phyloP scores from a whole-genome alignment of 2,329 filamentous ascomycete genomes.

The Chaetomium sp. region DNA sequence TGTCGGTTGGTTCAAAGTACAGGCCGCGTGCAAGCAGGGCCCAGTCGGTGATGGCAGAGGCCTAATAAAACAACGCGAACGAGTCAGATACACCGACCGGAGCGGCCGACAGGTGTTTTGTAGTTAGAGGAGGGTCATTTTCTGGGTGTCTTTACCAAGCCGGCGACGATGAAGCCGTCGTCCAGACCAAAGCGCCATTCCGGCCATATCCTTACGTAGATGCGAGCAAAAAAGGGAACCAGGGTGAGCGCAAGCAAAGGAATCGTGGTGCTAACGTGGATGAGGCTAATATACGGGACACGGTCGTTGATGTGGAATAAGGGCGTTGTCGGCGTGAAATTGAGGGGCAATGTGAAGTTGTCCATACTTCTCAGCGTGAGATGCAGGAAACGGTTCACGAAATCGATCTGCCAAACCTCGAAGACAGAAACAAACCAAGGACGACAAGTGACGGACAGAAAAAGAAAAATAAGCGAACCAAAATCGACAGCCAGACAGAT shows the following conservation, averaged over 20 bases:
- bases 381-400: too few species aligned
- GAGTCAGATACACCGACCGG: neutral
- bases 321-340: neutral
- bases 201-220: conserved; percentile 16
- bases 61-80: neutral
- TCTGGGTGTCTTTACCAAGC: conserved; percentile 9
- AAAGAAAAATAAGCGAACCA: neutral
- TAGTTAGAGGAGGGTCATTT: neutral
- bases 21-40: conserved; percentile 7
- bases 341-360: too few species aligned
- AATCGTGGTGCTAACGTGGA: conserved; percentile 14
- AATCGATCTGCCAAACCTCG: neutral
- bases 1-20: conserved; percentile 2
- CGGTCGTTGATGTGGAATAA: conserved; percentile 11
- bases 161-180: conserved; percentile 15
- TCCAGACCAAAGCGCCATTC: conserved; percentile 16
- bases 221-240: conserved; percentile 13
- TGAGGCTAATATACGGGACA: conserved; percentile 9
- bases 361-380: too few species aligned
- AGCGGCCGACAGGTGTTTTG: neutral
- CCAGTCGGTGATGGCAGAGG: conserved; percentile 15
- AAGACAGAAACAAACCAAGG: neutral
- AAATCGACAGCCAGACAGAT: too few species aligned
- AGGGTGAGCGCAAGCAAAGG: conserved; percentile 12
- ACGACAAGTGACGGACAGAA: neutral